Base-by-base conservation (phyloP, 2,329 filamentous ascomycete species). In the Fusarium buxicola region DNA sequence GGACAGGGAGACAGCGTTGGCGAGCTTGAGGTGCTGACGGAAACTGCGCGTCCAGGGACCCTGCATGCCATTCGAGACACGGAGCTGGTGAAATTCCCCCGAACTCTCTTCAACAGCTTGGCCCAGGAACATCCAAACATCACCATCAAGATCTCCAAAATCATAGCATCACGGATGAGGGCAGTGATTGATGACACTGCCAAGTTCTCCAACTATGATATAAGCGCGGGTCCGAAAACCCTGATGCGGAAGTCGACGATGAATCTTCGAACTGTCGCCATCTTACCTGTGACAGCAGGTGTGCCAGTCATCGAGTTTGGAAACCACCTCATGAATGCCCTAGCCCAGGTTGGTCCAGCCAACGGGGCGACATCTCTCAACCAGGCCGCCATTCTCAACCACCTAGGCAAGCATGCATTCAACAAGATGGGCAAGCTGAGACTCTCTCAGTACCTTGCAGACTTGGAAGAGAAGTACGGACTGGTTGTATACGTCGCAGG, bases 71-170 rank as follows among this genome's bases (percentile, higher is more conserved):
- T 99, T 68, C 91, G 95, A 55, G 95, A 98, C 65, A 98, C 95
- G 0, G 95, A 99, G 74, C 80, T 99, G 25, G 94, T 96, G 56
- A 98, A 97, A 70, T 97, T 99, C 58, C 95, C 95, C 1, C 91
- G 94, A 56, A 97, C 92, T 0, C 80, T 99, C 1, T 99, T 99
- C 82, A 99, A 99, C 81, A 99, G 95, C 72, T 85, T 99, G 49
- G 95, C 95, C 1, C 90, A 97, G 73, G 95, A 99, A 72, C 95
- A 99, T 72, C 95, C 95, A 6, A 96, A 93, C 38, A 99, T 99
- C 72, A 98, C 95, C 0, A 98, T 99, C 75, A 97, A 98, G 76
- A 96, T 99, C 25, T 98, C 95, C 2, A 99, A 98, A 76, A 95
- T 99, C 68, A 97, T 99, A 70, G 95, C 95, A 0, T 93, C 94